Conservation (phyloP, 192 early-diverging fungal species). For the Coemansia sp. region DNA sequence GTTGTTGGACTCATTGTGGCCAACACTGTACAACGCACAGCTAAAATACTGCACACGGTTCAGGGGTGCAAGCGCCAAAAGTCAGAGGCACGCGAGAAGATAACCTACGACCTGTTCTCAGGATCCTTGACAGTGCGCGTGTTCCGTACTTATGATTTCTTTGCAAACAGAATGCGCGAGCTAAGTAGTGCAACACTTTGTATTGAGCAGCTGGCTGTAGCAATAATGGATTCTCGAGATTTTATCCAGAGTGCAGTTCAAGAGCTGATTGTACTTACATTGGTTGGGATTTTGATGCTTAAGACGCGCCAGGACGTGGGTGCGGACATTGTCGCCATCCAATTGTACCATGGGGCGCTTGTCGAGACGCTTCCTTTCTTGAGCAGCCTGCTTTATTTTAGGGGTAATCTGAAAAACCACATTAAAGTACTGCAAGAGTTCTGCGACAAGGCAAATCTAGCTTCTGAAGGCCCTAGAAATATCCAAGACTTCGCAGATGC, state of each 20-base stretch:
- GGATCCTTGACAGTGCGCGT: slow-evolving; percentile 29
- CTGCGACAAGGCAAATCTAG: slow-evolving; percentile 8
- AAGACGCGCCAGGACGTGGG: background rate
- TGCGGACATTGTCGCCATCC: slow-evolving; percentile 10
- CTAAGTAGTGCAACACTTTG: slow-evolving; percentile 1
- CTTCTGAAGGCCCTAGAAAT: slow-evolving; percentile 12
- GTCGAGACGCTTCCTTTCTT: slow-evolving; percentile 13
- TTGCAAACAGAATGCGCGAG: slow-evolving; percentile 6
- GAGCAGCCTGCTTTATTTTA: slow-evolving; percentile 5
- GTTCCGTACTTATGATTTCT: slow-evolving; percentile 9
- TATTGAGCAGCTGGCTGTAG: slow-evolving; percentile 14
- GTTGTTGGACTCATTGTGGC: background rate
- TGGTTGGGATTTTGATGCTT: slow-evolving; percentile 16
- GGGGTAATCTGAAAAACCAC: slow-evolving; percentile 9
- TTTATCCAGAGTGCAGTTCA: slow-evolving; percentile 10
- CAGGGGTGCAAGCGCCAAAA: slow-evolving; percentile 2
- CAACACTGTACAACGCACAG: background rate
- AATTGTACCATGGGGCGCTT: slow-evolving; percentile 20
- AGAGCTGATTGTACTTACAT: slow-evolving; percentile 5
- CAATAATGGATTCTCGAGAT: slow-evolving; percentile 5
- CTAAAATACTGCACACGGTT: slow-evolving; percentile 1
- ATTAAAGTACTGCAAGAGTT: slow-evolving; percentile 14
- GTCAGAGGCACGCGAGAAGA: background rate
- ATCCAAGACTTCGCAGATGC: background rate
- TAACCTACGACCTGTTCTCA: slow-evolving; percentile 14